These are phyloP conservation scores for Acanthamoeba sp. DNA, from an alignment of 208 protist species.

Conservation along the genomic window DNA sequence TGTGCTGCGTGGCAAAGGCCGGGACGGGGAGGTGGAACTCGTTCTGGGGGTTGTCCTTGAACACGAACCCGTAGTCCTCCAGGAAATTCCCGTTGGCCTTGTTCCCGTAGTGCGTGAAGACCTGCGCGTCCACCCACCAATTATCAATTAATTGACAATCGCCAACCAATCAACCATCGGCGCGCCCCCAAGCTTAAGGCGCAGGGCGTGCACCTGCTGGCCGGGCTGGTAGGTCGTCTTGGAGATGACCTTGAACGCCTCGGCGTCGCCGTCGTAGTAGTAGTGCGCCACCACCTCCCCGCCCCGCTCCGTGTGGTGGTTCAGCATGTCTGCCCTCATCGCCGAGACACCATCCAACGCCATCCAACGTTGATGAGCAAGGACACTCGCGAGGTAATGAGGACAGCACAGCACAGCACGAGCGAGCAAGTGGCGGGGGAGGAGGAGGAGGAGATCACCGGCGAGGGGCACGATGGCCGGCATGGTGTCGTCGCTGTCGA, in stretches of 20 bases:
- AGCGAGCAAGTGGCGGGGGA: too few species aligned
- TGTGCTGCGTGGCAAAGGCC: not conserved
- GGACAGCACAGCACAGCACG: too few species aligned
- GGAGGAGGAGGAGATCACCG: not conserved
- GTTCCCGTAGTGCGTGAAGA: constrained; percentile 4
- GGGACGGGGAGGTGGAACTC: not conserved
- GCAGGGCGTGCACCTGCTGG: not conserved
- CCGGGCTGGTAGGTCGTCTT: not conserved
- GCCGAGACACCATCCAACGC: too few species aligned
- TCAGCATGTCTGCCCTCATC: constrained; percentile 3
- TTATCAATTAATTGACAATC: too few species aligned
- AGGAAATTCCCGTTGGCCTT: not conserved
- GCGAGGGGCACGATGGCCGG: constrained; percentile 11
- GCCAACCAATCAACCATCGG: not conserved
- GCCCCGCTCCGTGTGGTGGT: not conserved
- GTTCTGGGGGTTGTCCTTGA: not conserved
- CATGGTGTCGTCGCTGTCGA: not conserved
- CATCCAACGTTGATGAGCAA: too few species aligned
- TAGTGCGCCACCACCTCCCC: not conserved
- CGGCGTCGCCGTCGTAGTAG: not conserved
- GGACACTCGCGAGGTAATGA: too few species aligned
- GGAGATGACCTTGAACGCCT: not conserved
- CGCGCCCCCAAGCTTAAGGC: too few species aligned
- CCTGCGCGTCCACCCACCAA: not conserved
- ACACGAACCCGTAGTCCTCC: constrained; percentile 19